Conservation (phyloP, 2,329 filamentous ascomycete genomes). For the Monilinia aucupariae region DNA sequence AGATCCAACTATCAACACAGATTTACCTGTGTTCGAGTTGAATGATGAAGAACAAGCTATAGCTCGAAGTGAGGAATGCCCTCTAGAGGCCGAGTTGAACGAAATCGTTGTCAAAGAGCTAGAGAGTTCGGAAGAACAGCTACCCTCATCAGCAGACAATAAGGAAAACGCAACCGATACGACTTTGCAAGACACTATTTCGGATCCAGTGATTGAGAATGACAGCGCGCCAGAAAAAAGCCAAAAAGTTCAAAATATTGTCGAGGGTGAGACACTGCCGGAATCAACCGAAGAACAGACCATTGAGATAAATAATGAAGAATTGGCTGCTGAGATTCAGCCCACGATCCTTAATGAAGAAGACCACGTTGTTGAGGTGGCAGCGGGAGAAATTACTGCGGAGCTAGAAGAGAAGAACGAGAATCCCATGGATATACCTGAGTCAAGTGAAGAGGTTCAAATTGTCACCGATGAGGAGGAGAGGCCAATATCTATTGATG, state of each 20-base stretch:
- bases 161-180: not conserved
- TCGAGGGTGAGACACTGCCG: not conserved
- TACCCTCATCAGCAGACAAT: no score
- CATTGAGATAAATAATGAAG: not conserved
- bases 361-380: fast-evolving
- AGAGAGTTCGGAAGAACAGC: not conserved
- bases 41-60: not conserved
- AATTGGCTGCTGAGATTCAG: fast-evolving
- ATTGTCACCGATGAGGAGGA: not conserved
- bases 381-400: no score
- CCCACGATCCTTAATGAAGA: fast-evolving
- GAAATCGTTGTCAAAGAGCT: not conserved
- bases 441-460: not conserved
- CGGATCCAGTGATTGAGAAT: not conserved
- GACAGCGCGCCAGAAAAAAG: not conserved
- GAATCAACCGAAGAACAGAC: not conserved
- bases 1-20: not conserved
- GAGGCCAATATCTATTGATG: not conserved
- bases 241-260: not conserved
- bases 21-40: not conserved
- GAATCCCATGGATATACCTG: not conserved
- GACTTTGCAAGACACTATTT: not conserved
- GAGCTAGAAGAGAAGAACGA: not conserved
- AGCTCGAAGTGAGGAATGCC: not conserved
- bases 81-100: not conserved